Conservation (phyloP, 1,284 basidiomycete species). For the Malassezia restricta region DNA sequence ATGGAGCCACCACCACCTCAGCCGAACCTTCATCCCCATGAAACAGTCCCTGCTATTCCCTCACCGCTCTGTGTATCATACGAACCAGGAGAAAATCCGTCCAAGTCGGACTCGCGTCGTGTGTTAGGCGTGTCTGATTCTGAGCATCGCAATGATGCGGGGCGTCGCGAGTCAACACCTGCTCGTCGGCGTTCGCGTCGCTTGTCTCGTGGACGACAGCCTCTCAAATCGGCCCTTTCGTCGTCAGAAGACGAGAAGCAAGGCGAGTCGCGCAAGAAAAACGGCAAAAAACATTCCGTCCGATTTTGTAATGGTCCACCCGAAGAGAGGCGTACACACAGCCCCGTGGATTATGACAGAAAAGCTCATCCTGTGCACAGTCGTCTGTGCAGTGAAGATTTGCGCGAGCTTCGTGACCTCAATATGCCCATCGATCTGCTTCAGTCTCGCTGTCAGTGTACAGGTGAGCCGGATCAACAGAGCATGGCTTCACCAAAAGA, state of each 20-base stretch:
- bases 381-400: constrained; percentile 33
- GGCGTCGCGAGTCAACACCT: neutral
- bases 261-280: constrained; percentile 13
- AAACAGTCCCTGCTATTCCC: constrained; percentile 32
- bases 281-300: constrained; percentile 18
- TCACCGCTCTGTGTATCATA: constrained; percentile 35
- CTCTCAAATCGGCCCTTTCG: constrained; percentile 25
- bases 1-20: constrained; percentile 24
- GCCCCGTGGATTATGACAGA: constrained; percentile 44
- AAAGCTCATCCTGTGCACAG: constrained; percentile 39
- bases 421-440: constrained; percentile 42
- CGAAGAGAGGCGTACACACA: constrained; percentile 37
- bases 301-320: constrained; percentile 38
- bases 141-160: neutral
- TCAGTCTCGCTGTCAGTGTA: constrained; percentile 28
- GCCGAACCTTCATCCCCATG: constrained; percentile 25
- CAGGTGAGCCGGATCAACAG: neutral
- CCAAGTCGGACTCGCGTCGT: neutral
- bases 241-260: constrained; percentile 33
- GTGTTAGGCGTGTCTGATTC: too few relatives aligned
- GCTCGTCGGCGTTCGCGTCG: constrained; percentile 15
- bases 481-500: neutral
- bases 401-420: constrained; percentile 40
- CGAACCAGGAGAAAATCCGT: neutral
- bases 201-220: constrained; percentile 14